A percentile compares a stretch with the other conserved stretches of the same genome.
phyloP scores from a whole-genome alignment of 441 rosid species.

The Gossypium davidsonii region DNA sequence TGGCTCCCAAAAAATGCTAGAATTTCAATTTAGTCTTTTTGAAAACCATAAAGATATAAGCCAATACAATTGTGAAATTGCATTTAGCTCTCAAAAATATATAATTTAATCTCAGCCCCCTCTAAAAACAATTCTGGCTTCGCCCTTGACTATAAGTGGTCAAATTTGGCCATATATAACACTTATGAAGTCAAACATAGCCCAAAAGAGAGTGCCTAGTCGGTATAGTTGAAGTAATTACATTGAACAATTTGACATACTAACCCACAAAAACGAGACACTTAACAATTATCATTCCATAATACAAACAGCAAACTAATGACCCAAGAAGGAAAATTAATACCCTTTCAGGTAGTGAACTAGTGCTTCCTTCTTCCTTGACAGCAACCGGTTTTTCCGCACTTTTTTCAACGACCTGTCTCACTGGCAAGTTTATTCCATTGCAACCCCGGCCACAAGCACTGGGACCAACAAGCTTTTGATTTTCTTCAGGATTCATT shows the following conservation, averaged over 20 bases:
- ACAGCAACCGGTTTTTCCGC: conserved; percentile 39
- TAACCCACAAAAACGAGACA: neutral
- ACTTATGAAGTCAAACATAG: neutral
- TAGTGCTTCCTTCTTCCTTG: conserved; percentile 46
- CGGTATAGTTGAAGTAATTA: neutral
- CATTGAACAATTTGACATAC: neutral
- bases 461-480: conserved; percentile 27
- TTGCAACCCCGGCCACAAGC: conserved; percentile 26
- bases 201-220: neutral
- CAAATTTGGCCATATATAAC: neutral
- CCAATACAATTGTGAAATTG: too few species aligned
- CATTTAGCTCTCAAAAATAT: too few species aligned
- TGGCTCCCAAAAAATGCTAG: too few species aligned
- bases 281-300: neutral
- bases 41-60: too few species aligned
- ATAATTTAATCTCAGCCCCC: too few species aligned
- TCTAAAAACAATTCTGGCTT: too few species aligned
- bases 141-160: neutral
- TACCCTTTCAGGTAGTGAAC: conserved; percentile 60
- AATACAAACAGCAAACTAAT: neutral
- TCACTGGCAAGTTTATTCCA: conserved; percentile 27
- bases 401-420: conserved; percentile 34
- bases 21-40: too few species aligned
- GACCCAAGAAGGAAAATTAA: conserved; percentile 7
- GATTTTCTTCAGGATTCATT: conserved; percentile 34